These are phyloP conservation scores for Flaveria floridana DNA, from an alignment of 140 eudicot genomes.

Conservation along the genomic window DNA sequence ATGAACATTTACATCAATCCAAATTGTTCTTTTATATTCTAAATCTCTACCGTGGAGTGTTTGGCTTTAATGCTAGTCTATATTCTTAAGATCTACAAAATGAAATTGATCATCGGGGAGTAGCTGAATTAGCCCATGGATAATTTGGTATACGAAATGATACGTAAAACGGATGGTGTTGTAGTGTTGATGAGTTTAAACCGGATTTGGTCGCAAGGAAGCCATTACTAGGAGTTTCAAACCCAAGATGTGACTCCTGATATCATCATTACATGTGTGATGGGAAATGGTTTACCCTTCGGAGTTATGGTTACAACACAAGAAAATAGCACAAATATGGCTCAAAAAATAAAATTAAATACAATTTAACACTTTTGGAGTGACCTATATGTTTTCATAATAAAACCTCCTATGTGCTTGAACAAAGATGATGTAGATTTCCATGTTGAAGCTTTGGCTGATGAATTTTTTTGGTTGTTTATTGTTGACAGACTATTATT, in stretches of 20 bases:
- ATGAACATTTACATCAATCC: too few species aligned
- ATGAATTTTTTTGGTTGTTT: too few species aligned
- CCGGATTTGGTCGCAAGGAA: slow-evolving; percentile 92
- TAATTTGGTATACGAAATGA: slow-evolving; percentile 80
- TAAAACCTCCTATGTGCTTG: slow-evolving; percentile 99
- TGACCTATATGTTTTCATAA: slow-evolving; percentile 93
- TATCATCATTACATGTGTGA: slow-evolving; percentile 94
- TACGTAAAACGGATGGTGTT: slow-evolving; percentile 94
- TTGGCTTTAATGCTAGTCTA: slow-evolving; percentile 67
- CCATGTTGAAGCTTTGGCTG: too few species aligned
- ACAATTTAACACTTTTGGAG: slow-evolving; percentile 94
- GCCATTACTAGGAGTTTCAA: slow-evolving; percentile 95
- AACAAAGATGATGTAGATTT: slow-evolving; percentile 74
- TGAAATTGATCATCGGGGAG: slow-evolving; percentile 89
- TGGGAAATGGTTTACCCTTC: slow-evolving; percentile 90
- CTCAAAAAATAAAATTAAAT: slow-evolving; percentile 58
- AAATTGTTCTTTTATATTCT: slow-evolving; percentile 27
- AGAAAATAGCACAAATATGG: slow-evolving; percentile 77
- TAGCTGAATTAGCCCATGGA: slow-evolving; percentile 93
- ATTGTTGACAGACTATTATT: too few species aligned
- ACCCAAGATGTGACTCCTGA: slow-evolving; percentile 86
- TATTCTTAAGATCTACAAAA: slow-evolving; percentile 91
- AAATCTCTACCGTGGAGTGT: slow-evolving; percentile 87
- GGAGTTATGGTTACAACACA: slow-evolving; percentile 97
- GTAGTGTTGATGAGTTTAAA: slow-evolving; percentile 97